Conservation (phyloP, 2,329 filamentous ascomycete genomes). For the Thelonectria rubi region DNA sequence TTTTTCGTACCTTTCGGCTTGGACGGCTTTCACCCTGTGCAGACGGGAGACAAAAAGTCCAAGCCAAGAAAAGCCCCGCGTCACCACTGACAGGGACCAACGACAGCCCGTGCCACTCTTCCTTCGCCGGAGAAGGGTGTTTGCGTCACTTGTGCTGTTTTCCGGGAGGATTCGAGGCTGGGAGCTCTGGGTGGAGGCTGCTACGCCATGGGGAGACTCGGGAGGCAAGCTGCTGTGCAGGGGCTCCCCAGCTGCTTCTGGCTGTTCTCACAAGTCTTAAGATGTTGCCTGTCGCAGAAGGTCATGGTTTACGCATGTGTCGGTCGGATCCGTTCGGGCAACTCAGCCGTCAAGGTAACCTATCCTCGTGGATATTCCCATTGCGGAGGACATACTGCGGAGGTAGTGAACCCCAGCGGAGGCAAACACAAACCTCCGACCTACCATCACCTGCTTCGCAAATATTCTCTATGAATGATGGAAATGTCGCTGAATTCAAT, state of each 20-base stretch:
- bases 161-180: constrained; percentile 5
- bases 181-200: constrained; percentile 6
- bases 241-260: no score
- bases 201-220: background rate
- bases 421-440: background rate
- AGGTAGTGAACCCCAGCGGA: background rate
- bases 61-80: constrained; percentile 15
- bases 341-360: no score
- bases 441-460: background rate
- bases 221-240: no score
- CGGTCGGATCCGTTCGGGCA: no score
- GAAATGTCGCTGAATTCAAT: constrained; percentile 21
- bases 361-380: no score
- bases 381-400: background rate
- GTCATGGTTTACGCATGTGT: no score
- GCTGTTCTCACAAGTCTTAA: no score
- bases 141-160: constrained; percentile 21
- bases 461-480: background rate
- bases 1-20: constrained; percentile 22
- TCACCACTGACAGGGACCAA: constrained; percentile 20
- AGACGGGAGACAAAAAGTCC: constrained; percentile 16
- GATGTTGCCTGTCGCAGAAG: no score
- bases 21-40: constrained; percentile 4
- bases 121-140: constrained; percentile 1
- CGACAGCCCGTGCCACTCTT: constrained; percentile 9